Evolutionary conservation across 768 basidiomycete genomes (phyloP), one percentile per base, ranked within the genome.

Genomic region (Termitomyces sp.): DNA sequence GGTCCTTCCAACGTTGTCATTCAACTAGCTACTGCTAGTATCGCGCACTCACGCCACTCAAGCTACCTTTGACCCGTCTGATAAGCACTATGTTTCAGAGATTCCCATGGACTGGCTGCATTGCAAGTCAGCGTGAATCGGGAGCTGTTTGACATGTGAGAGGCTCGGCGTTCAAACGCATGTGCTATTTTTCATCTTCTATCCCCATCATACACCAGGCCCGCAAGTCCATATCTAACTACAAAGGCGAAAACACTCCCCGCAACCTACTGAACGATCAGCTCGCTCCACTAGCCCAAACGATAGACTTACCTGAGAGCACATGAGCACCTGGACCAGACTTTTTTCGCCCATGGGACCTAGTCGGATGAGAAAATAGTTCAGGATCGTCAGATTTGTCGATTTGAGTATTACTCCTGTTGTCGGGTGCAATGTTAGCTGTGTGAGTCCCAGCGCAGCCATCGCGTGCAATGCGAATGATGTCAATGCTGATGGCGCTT

Each of bases 331-430:
- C 69, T 86, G 81, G 12, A 92, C 91, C 20, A 99, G 80, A 38
- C 77, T 79, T 62, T 89, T 88, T 75, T 99, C 97, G 60, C 80
- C 81, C 89, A 96, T 91, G 14, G 92, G 88, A 2, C 96, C 96
- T 6, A 91, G 70, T 25, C 84, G 80, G 29, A 96, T 75, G 36
- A 99, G 80, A 57, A 97, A 81, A 57, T 90, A 83, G 71, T 97
- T 98, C 37, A 96, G 78, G 61, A 99, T 87, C 0, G 97, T 99
- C 62, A 98, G 75, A 73, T 99, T 99, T 40, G 91, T 94, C 4
- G 86, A 81, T 61, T 89, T 87, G 3, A 79, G 69, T 65, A 97
- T 87, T 31, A 70, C 72, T 11, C 86, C 85, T 29, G 77, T 86
- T 48, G 68, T 77, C 14, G 82, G 75, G 66, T 87, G 81, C 17